A percentile compares a stretch with the other conserved stretches of the same genome.
phyloP scores from a whole-genome alignment of 129 eudicot species.

The Rutidosis leptorrhynchoides region DNA sequence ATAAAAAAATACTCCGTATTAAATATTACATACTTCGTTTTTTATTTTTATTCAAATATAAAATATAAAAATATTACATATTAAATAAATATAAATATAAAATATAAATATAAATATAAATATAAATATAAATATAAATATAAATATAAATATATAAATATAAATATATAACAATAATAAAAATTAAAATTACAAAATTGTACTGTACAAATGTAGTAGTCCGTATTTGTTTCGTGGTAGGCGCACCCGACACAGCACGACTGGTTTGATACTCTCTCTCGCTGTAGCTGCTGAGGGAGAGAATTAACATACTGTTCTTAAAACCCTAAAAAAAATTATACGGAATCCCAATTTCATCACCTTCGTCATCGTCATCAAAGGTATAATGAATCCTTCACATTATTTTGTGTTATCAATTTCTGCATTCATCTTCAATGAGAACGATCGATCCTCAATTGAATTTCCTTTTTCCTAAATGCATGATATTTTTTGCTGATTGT shows the following conservation, averaged over 20 bases:
- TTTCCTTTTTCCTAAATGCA: slow-evolving; percentile 12
- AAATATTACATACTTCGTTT: no score
- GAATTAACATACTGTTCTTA: neutral
- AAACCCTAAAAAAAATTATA: slow-evolving; percentile 21
- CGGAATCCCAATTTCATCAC: slow-evolving; percentile 4
- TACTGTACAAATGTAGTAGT: no score
- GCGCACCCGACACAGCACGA: neutral
- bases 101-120: no score
- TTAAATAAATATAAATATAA: no score
- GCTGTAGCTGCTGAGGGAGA: neutral
- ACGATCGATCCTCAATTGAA: slow-evolving; percentile 20
- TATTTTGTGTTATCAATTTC: slow-evolving; percentile 3
- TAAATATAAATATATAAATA: no score
- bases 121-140: no score
- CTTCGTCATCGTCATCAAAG: neutral
- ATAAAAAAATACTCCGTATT: no score
- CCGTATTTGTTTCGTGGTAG: neutral
- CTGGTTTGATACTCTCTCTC: neutral
- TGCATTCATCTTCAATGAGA: neutral
- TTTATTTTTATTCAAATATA: no score
- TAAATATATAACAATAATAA: no score
- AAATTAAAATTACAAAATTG: no score
- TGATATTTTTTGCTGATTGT: neutral
- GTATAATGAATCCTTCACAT: slow-evolving; percentile 15
- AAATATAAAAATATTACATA: no score